Conservation (phyloP, 768 basidiomycete genomes). For the Boletellus ananiceps region DNA sequence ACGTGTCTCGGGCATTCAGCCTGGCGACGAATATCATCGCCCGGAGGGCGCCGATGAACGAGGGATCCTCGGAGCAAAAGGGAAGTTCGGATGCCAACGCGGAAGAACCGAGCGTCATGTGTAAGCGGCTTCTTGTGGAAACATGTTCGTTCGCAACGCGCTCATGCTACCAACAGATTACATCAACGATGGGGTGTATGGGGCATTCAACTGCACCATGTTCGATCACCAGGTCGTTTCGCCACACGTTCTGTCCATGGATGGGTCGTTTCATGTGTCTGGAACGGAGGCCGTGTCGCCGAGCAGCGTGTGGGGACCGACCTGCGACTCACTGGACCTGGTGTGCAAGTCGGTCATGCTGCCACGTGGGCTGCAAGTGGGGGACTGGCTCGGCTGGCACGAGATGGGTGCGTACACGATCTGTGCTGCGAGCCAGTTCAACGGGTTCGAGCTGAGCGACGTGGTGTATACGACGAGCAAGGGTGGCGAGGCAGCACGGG, state of each 20-base stretch:
- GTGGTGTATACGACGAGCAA: slow-evolving; percentile 76
- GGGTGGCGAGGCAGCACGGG: slow-evolving; percentile 48
- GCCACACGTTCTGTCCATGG: slow-evolving; percentile 73
- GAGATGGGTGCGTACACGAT: slow-evolving; percentile 99
- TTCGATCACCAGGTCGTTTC: slow-evolving; percentile 95
- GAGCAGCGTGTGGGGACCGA: slow-evolving; percentile 95
- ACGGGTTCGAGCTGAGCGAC: slow-evolving; percentile 79
- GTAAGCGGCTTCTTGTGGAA: slow-evolving; percentile 23
- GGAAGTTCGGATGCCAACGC: slow-evolving; percentile 17
- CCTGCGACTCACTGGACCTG: slow-evolving; percentile 96
- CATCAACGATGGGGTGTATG: slow-evolving; percentile 99
- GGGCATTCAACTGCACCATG: slow-evolving; percentile 93
- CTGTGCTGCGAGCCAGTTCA: slow-evolving; percentile 95
- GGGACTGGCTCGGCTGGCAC: slow-evolving; percentile 97
- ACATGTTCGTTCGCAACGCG: neutral
- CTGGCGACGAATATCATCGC: slow-evolving; percentile 94
- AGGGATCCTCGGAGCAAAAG: slow-evolving; percentile 21
- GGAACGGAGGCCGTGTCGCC: slow-evolving; percentile 39
- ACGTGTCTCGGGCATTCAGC: slow-evolving; percentile 88
- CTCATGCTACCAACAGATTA: slow-evolving; percentile 59
- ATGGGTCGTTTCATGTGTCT: slow-evolving; percentile 50
- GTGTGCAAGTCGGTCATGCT: slow-evolving; percentile 63
- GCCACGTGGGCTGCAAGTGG: slow-evolving; percentile 71
- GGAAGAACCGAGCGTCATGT: slow-evolving; percentile 71
- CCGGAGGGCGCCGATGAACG: slow-evolving; percentile 56